Evolutionary conservation across 257 asterid species (phyloP), one percentile per base, ranked within the genome.

Genomic region (Fraxinus cuspidata): DNA sequence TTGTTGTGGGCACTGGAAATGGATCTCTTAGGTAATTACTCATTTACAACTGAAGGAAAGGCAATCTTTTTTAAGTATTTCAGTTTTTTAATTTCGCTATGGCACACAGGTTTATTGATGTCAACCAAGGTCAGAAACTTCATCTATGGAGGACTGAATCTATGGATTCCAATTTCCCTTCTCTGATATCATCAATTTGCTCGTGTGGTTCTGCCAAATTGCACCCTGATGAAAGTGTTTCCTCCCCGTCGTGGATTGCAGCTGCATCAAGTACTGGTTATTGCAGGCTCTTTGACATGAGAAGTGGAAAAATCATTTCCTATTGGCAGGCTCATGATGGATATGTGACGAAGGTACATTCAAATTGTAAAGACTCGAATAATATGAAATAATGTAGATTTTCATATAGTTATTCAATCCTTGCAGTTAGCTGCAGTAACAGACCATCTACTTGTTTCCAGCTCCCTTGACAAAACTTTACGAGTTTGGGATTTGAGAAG

Each of bases 291-390:
- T 88, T 90, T 84, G 99, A 96, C 90, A 81, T 92, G 84, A 90
- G 97, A 83, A 88, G 96, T 84, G 99, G 98, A 77, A 87, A 86
- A 77, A 85, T 90, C 70, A 90, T 92, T 81, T 81, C 96, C 28
- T 87, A 97, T 53, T 93, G 99, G 99, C 97, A 93, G 86, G 99
- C 97, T 81, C 98, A 96, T 86, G 98, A 96, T 86, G 98, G 98
- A 82, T 96, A 88, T 80, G 91, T 96, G 84, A 96, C 98, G 72
- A 90, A 96, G 98, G 99, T 96, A 93, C 75, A 42, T 68, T 77
- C 69, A 42, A 34, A 40, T 51, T 64, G 32, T 29, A 27, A 63
- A 73, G 53, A 67, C 34, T 40, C 9, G 60, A 77, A 31, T 71
- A 63, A 19, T 70, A 28, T 60, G 35, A 31, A 74, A 65, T 35